Evolutionary conservation across 164 flowering plant genomes (phyloP), one percentile per base, ranked within the genome.

Genomic region (Vitis amurensis): DNA sequence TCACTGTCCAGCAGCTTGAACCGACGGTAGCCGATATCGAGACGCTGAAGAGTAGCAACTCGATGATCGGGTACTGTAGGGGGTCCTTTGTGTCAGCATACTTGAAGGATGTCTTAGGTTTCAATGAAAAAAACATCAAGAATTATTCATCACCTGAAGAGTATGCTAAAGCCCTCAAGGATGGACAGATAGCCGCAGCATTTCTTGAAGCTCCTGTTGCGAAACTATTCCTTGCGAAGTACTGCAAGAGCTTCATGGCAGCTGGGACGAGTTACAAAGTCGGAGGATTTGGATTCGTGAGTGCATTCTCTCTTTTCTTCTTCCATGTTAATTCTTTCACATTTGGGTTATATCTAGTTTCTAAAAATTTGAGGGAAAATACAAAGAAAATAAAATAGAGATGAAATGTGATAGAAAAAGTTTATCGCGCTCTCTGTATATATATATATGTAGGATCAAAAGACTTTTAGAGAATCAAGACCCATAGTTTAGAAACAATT

Each of bases 231-330:
- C 73, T 78, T 2, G 80, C 83, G 61, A 74, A 67, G 53, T 64
- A 79, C 30, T 80, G 84, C 76, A 76, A 68, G 15, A 70, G 73
- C 13, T 82, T 75, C 50, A 51, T 29, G 6, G 59, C 55, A 0
- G 69, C 67, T 10, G 82, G 79, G n/a, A 74, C 73, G 31, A 73
- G 73, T 4, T 81, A 30, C 44, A 72, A 72, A 71, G 71, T 79
- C 47, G 88, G 88, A 60, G 88, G 88, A 19, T 79, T 79, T 65
- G 88, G 83, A 62, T 85, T 75, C 74, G 88, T 82, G 71, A 68
- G 59, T 64, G 7, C 44, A 37, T 37, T 37, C 4, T 16, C 27
- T 17, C 17, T 64, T 23, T 61, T 14, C 23, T 30, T 49, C 11
- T 55, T 37, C 44, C 44, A 37, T 37, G 44, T 11, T 9, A 2